These are phyloP conservation scores for Rasamsonia emersonii DNA, from an alignment of 2,329 filamentous ascomycete species.

Conservation along the genomic window DNA sequence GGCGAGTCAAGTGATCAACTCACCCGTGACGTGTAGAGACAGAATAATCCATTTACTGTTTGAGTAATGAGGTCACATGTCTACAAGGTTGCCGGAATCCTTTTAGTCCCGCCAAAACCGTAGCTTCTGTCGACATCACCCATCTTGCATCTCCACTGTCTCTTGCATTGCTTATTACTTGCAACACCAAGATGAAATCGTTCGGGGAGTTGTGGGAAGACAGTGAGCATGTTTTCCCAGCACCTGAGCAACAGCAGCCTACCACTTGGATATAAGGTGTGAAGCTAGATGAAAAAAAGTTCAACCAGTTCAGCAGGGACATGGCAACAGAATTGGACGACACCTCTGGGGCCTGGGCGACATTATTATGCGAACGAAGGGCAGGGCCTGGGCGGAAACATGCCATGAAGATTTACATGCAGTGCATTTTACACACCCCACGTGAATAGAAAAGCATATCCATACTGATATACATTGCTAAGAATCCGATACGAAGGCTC, in stretches of 20 bases:
- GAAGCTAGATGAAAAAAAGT: background rate
- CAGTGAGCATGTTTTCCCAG: background rate
- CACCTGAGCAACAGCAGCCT: background rate
- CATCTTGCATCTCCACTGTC: no score
- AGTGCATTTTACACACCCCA: background rate
- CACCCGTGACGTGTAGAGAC: no score
- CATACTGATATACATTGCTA: background rate
- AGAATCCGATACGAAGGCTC: background rate
- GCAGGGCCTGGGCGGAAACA: background rate
- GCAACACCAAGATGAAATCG: background rate
- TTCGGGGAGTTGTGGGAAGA: background rate
- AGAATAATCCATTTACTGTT: no score
- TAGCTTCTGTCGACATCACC: no score
- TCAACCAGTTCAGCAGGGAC: background rate
- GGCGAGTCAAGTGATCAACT: no score
- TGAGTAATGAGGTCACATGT: no score
- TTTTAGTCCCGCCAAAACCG: no score
- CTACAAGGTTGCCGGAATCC: no score
- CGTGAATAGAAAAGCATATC: no score
- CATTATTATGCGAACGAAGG: background rate
- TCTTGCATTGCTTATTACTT: no score
- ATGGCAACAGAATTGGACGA: background rate
- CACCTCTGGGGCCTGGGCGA: background rate
- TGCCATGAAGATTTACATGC: background rate
- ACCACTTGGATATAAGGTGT: background rate